Evolutionary conservation across 2,329 filamentous ascomycete species (phyloP).

Genomic region (Phialophora tarda): DNA sequence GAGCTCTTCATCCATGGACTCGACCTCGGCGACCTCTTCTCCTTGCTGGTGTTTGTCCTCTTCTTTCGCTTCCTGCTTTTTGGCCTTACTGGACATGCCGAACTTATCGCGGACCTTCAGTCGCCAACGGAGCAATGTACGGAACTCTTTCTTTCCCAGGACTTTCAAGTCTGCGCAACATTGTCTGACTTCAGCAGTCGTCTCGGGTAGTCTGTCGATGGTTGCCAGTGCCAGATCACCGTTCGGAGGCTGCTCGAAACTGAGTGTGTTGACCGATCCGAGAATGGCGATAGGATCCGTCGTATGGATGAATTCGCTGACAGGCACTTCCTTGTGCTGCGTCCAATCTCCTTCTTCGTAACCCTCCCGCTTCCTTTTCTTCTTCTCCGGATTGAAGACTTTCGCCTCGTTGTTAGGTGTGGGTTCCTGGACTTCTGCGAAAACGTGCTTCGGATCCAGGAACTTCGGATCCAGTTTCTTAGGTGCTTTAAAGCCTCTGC

Average conservation of each 20-base stretch:
- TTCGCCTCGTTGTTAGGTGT: constrained; percentile 96
- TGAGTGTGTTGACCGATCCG: constrained; percentile 80
- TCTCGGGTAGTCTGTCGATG: constrained; percentile 82
- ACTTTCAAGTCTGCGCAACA: constrained; percentile 87
- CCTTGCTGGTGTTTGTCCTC: constrained; percentile 54
- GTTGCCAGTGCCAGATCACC: constrained; percentile 87
- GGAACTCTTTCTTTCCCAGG: constrained; percentile 92
- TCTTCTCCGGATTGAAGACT: constrained; percentile 95
- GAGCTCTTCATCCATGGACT: constrained; percentile 93
- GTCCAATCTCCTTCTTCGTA: constrained; percentile 96
- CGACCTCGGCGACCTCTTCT: constrained; percentile 81
- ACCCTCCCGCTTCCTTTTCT: constrained; percentile 96
- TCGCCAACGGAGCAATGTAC: constrained; percentile 85
- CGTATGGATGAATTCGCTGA: constrained; percentile 92
- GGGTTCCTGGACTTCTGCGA: constrained; percentile 84
- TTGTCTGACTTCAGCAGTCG: constrained; percentile 77
- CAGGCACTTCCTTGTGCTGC: constrained; percentile 85
- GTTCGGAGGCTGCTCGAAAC: constrained; percentile 78
- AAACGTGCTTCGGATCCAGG: constrained; percentile 85
- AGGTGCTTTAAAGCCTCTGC: constrained; percentile 91
- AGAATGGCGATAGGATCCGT: constrained; percentile 91
- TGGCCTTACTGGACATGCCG: constrained; percentile 64
- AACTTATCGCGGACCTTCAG: constrained; percentile 89
- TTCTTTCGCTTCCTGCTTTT: constrained; percentile 47
- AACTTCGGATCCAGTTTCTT: constrained; percentile 93